Conservation (phyloP, 1,284 basidiomycete genomes). For the Ceratobasidium sp. region DNA sequence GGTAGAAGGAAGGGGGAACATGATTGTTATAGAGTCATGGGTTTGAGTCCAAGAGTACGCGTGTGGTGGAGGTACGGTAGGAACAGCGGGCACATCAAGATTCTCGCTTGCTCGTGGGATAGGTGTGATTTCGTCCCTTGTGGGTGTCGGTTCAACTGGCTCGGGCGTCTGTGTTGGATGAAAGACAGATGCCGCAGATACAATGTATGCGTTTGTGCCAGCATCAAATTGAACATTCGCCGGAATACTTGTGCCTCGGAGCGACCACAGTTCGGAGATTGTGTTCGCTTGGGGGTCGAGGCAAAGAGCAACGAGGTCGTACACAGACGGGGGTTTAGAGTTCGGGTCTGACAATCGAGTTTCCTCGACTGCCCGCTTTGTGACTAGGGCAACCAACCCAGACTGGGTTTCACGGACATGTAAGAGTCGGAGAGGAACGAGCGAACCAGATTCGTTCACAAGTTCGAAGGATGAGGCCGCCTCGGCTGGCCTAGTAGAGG, state of each 20-base stretch:
- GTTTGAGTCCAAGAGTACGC: constrained; percentile 90
- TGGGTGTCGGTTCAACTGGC: constrained; percentile 58
- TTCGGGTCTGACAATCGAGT: background rate
- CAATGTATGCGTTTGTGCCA: constrained; percentile 57
- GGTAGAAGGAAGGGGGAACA: constrained; percentile 76
- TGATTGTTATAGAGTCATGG: constrained; percentile 78
- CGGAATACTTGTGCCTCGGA: constrained; percentile 74
- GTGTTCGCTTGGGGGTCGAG: constrained; percentile 19
- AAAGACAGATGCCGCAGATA: constrained; percentile 66
- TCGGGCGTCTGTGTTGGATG: constrained; percentile 50
- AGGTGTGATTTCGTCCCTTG: constrained; percentile 67
- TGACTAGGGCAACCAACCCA: constrained; percentile 8
- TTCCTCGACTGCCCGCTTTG: constrained; percentile 7
- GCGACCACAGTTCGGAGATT: constrained; percentile 68
- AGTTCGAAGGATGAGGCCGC: constrained; percentile 15
- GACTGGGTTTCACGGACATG: constrained; percentile 52
- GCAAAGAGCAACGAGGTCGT: constrained; percentile 16
- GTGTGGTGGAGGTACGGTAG: constrained; percentile 59
- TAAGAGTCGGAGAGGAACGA: constrained; percentile 66
- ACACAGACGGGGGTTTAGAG: background rate
- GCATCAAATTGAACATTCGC: constrained; percentile 62
- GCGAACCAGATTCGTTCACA: constrained; percentile 19
- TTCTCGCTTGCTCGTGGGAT: constrained; percentile 67
- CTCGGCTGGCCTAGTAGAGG: constrained; percentile 1
- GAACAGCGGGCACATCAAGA: constrained; percentile 50